Conservation (phyloP, 169 alveolate species). For the Plasmodium vinckei region DNA sequence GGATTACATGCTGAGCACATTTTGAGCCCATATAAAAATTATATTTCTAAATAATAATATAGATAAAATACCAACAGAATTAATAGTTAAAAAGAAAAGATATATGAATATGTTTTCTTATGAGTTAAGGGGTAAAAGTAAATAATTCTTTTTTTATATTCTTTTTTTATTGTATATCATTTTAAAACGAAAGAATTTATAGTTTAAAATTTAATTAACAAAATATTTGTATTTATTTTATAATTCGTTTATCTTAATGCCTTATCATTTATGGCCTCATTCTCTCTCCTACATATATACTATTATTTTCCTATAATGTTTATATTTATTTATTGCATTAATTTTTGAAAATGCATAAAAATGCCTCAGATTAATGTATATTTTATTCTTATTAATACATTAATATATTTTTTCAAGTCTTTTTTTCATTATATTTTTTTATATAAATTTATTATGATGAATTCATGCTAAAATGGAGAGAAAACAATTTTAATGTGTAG, state of each 20-base stretch:
- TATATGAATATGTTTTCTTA: no score
- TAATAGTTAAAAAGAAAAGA: background rate
- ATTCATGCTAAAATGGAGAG: no score
- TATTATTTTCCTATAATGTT: slow-evolving; percentile 11
- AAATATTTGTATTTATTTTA: slow-evolving; percentile 4
- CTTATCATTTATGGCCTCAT: background rate
- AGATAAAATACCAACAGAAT: background rate
- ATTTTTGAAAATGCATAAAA: slow-evolving; percentile 15
- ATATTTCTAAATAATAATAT: background rate
- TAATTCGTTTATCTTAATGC: slow-evolving; percentile 21
- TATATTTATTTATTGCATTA: slow-evolving; percentile 32
- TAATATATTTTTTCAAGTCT: no score
- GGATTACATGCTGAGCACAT: slow-evolving; percentile 58
- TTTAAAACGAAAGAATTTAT: slow-evolving; percentile 4
- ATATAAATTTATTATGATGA: no score
- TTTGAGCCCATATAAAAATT: slow-evolving; percentile 15
- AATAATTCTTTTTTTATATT: background rate
- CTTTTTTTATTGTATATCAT: slow-evolving; percentile 14
- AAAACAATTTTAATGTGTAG: no score
- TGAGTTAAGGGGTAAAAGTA: no score
- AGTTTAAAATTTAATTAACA: slow-evolving; percentile 24
- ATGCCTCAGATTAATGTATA: no score
- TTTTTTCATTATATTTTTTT: no score
- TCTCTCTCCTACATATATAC: background rate
- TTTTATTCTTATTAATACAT: no score